These are phyloP conservation scores for Anethum foeniculum DNA, from an alignment of 140 eudicot species.

Conservation along the genomic window DNA sequence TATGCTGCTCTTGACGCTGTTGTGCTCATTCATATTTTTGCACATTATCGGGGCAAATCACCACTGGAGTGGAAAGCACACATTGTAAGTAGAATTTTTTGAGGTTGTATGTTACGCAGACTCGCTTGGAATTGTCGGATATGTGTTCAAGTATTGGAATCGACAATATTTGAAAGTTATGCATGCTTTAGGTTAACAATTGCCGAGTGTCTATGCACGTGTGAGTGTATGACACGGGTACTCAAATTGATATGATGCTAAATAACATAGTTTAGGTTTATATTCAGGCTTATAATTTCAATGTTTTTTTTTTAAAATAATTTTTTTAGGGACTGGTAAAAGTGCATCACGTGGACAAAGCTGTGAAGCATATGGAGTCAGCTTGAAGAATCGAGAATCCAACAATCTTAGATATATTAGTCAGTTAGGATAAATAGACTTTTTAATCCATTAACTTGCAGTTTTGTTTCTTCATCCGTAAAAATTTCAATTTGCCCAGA, in stretches of 20 bases:
- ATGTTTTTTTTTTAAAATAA: not conserved
- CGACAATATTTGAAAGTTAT: not conserved
- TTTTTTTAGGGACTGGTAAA: slow-evolving; percentile 15
- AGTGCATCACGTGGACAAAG: slow-evolving; percentile 37
- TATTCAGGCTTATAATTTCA: not conserved
- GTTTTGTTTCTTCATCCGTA: not conserved
- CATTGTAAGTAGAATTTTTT: slow-evolving; percentile 44
- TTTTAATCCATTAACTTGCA: not conserved
- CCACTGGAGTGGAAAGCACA: slow-evolving; percentile 87
- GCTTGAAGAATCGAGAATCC: slow-evolving; percentile 19
- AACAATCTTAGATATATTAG: slow-evolving; percentile 12
- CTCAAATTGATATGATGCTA: too few relatives aligned
- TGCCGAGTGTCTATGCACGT: not conserved
- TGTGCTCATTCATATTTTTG: slow-evolving; percentile 81
- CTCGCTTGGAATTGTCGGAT: not conserved
- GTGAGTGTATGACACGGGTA: not conserved
- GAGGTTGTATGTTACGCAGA: not conserved
- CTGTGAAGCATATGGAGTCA: slow-evolving; percentile 21
- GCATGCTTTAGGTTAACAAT: not conserved
- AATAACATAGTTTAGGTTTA: not conserved
- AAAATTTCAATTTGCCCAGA: not conserved
- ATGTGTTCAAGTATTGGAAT: not conserved
- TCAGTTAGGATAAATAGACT: not conserved
- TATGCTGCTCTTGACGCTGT: slow-evolving; percentile 99
- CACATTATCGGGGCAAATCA: slow-evolving; percentile 53